Evolutionary conservation across 1,284 basidiomycete genomes (phyloP).

Genomic region (Wolfiporia cocos): DNA sequence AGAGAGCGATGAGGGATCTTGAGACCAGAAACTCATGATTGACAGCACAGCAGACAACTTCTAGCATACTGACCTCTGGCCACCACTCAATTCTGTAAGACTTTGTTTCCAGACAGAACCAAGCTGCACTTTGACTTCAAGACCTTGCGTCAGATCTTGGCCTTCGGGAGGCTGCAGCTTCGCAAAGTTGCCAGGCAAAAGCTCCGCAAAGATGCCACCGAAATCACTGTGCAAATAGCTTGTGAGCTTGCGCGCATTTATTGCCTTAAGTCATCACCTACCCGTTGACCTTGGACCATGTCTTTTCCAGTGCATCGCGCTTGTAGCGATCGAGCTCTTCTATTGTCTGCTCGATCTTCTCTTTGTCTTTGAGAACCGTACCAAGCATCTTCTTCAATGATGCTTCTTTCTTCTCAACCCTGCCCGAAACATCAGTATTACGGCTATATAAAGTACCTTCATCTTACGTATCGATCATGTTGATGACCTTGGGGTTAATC

Average conservation of each 20-base stretch:
- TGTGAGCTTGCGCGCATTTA: no score
- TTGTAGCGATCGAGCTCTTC: constrained; percentile 93
- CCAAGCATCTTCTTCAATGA: constrained; percentile 85
- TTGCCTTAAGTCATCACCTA: no score
- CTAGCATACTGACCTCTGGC: constrained; percentile 70
- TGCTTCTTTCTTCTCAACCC: constrained; percentile 93
- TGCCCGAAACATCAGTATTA: constrained; percentile 25
- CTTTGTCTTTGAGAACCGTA: constrained; percentile 90
- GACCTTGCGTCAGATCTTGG: constrained; percentile 88
- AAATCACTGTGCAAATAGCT: constrained; percentile 78
- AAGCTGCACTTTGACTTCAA: constrained; percentile 95
- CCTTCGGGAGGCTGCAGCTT: constrained; percentile 93
- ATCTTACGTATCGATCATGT: constrained; percentile 89
- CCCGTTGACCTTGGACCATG: constrained; percentile 95
- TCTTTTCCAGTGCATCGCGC: constrained; percentile 87
- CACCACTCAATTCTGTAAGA: constrained; percentile 94
- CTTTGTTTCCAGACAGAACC: constrained; percentile 97
- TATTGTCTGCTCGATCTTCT: constrained; percentile 95
- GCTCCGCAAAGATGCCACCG: constrained; percentile 93
- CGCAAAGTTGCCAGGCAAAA: constrained; percentile 95
- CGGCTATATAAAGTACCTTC: neutral
- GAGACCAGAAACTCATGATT: constrained; percentile 2
- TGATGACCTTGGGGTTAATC: constrained; percentile 92
- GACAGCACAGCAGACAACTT: neutral
- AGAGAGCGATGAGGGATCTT: constrained; percentile 93